Conservation (phyloP, 192 early-diverging fungal genomes). For the Rhizophagus prolifer region DNA sequence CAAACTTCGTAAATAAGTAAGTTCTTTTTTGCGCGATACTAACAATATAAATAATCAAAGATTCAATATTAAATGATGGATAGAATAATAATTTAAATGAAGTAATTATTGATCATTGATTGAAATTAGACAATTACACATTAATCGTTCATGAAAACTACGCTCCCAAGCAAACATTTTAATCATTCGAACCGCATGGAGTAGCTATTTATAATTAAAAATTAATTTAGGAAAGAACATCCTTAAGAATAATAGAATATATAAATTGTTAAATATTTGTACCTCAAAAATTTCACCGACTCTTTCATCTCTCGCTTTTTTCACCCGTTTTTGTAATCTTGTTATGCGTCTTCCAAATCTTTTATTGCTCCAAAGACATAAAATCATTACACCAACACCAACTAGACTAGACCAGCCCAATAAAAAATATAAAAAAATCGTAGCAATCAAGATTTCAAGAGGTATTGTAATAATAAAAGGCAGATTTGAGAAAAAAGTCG, state of each 20-base stretch:
- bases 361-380: constrained; percentile 63
- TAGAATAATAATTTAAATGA: background rate
- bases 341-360: constrained; percentile 55
- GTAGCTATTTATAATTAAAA: constrained; percentile 27
- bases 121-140: constrained; percentile 48
- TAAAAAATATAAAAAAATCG: constrained; percentile 67
- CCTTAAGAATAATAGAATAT: background rate
- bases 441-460: constrained; percentile 65
- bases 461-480: constrained; percentile 67
- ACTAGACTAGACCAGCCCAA: constrained; percentile 78
- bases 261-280: background rate
- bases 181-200: constrained; percentile 86
- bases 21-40: constrained; percentile 43
- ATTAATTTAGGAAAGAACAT: background rate
- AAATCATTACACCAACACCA: constrained; percentile 68
- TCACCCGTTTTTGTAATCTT: constrained; percentile 53
- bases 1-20: constrained; percentile 37
- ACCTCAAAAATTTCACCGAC: constrained; percentile 77
- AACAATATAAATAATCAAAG: background rate
- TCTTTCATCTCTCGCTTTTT: constrained; percentile 69
- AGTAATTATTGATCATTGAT: background rate
- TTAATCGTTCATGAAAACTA: constrained; percentile 68
- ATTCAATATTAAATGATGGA: background rate
- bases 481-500: constrained; percentile 56
- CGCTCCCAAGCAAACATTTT: constrained; percentile 85